Percentiles rank a stretch among this genome's conserved stretches.
Evolutionary conservation across 108 stramenopile genomes (phyloP).

Genomic region (Pseudonitzschia pungens): DNA sequence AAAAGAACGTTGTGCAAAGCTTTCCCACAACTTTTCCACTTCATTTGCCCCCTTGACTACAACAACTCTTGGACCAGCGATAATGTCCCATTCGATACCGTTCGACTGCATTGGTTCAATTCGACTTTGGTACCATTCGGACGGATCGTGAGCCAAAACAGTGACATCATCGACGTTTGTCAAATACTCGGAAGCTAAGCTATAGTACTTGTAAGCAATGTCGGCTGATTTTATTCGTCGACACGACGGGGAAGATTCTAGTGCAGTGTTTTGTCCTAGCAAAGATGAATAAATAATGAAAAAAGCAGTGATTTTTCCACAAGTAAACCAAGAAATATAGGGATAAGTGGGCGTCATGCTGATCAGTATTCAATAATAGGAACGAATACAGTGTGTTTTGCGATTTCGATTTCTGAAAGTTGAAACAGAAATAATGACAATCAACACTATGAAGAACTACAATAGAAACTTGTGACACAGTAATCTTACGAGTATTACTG

Average conservation of each 20-base stretch:
- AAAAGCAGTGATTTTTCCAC: neutral
- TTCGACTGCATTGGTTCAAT: neutral
- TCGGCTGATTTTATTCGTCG: neutral
- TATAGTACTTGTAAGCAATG: neutral
- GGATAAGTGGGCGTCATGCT: neutral
- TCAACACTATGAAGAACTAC: no score
- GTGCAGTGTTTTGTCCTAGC: neutral
- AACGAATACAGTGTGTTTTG: no score
- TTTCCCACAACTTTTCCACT: neutral
- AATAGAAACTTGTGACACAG: no score
- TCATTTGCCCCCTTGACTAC: neutral
- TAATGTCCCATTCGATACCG: neutral
- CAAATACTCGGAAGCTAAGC: neutral
- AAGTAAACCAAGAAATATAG: neutral
- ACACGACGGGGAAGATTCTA: neutral
- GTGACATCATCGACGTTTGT: neutral
- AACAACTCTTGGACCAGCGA: neutral
- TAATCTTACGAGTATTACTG: no score
- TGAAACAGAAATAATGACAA: no score
- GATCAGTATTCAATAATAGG: neutral
- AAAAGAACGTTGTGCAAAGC: neutral
- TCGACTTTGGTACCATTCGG: neutral
- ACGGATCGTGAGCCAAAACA: neutral
- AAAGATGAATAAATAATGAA: neutral
- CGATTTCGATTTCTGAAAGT: no score